phyloP scores from a whole-genome alignment of 2,329 filamentous ascomycete species.

The Nemania abortiva region DNA sequence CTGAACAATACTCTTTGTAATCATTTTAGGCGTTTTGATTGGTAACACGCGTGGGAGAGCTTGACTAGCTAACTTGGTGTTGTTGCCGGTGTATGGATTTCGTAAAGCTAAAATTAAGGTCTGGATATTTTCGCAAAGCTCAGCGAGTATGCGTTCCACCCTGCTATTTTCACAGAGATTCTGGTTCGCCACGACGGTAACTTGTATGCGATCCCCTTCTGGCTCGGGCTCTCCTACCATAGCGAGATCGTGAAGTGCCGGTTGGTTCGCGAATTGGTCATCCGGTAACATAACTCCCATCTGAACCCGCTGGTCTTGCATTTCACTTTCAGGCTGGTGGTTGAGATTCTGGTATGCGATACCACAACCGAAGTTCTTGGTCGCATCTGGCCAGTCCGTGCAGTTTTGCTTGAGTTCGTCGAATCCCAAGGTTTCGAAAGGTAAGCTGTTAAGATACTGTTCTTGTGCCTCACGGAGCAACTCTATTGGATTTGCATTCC shows the following conservation, averaged over 20 bases:
- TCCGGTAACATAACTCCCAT: slow-evolving; percentile 25
- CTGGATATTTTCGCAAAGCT: slow-evolving; percentile 27
- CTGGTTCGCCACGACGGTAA: slow-evolving; percentile 28
- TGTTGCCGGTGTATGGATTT: slow-evolving; percentile 13
- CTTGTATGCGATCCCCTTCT: slow-evolving; percentile 13
- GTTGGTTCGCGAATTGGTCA: slow-evolving; percentile 12
- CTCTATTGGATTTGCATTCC: slow-evolving; percentile 11
- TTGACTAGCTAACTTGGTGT: slow-evolving; percentile 14
- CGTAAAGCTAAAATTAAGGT: slow-evolving; percentile 21
- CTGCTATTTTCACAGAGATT: slow-evolving; percentile 21
- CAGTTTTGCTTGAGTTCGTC: slow-evolving; percentile 35
- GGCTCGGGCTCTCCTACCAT: slow-evolving; percentile 20
- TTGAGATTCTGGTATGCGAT: slow-evolving; percentile 34
- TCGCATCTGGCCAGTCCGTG: slow-evolving; percentile 24
- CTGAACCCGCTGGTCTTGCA: slow-evolving; percentile 24
- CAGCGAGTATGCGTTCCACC: slow-evolving; percentile 24
- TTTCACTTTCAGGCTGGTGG: slow-evolving; percentile 24
- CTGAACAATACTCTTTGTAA: slow-evolving; percentile 5
- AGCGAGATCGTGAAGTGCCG: slow-evolving; percentile 24
- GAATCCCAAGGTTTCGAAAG: slow-evolving; percentile 34
- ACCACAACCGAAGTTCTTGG: slow-evolving; percentile 23
- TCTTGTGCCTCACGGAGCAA: slow-evolving; percentile 26
- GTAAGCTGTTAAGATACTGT: slow-evolving; percentile 33
- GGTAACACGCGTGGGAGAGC: not conserved
- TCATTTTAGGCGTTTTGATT: not conserved